Evolutionary conservation across 2,329 filamentous ascomycete genomes (phyloP).

Genomic region (Penicillium sp.): DNA sequence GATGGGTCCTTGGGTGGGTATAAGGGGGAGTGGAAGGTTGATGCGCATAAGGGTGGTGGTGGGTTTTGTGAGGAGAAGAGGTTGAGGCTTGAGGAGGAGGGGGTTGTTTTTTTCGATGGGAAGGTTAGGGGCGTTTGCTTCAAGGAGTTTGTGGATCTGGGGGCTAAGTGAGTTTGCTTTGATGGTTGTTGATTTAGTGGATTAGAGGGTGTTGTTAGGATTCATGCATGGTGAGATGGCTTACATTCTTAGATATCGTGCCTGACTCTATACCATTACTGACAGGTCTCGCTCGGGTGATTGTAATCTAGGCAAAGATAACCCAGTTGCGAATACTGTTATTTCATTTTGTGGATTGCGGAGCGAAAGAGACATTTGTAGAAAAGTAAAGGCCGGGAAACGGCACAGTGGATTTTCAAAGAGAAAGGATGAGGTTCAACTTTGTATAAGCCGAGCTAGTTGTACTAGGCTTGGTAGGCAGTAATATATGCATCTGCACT

Average conservation of each 20-base stretch:
- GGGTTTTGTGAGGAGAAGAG: constrained; percentile 34
- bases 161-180: constrained; percentile 10
- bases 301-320: no score
- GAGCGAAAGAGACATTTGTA: no score
- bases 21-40: constrained; percentile 42
- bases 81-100: constrained; percentile 27
- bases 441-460: no score
- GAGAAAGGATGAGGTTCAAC: no score
- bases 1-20: constrained; percentile 53
- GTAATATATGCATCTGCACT: no score
- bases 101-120: constrained; percentile 28
- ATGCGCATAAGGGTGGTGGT: constrained; percentile 29
- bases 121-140: constrained; percentile 28
- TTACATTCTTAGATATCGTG: not conserved
- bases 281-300: no score
- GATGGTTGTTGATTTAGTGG: not conserved
- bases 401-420: no score
- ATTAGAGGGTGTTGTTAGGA: not conserved
- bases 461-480: no score
- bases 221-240: not conserved
- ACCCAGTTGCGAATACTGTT: no score
- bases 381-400: no score
- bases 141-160: constrained; percentile 23
- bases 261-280: no score
- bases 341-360: no score